These are phyloP conservation scores for Xylaria telfairii DNA, from an alignment of 495 filamentous ascomycete species.

Conservation along the genomic window DNA sequence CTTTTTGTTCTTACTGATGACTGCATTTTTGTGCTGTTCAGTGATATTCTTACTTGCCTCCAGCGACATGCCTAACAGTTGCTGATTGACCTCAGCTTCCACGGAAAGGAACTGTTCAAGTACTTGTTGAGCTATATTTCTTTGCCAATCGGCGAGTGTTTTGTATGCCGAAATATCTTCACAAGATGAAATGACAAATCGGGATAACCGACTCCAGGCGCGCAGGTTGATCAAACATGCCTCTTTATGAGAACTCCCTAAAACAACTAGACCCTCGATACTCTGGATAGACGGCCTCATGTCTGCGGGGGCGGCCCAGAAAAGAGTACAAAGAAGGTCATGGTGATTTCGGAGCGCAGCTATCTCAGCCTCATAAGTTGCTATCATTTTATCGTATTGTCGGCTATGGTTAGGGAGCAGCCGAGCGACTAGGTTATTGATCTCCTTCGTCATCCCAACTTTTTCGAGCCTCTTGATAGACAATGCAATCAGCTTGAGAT, in stretches of 20 bases:
- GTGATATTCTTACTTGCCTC: conserved; percentile 45
- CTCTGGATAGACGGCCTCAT: conserved; percentile 72
- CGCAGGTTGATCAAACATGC: conserved; percentile 83
- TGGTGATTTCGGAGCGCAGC: conserved; percentile 91
- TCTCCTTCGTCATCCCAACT: conserved; percentile 69
- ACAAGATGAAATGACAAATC: conserved; percentile 71
- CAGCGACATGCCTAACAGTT: conserved; percentile 48
- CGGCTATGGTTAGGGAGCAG: conserved; percentile 89
- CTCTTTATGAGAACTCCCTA: conserved; percentile 80
- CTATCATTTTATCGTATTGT: conserved; percentile 82
- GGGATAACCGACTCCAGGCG: conserved; percentile 79
- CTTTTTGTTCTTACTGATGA: conserved; percentile 52
- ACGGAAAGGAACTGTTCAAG: conserved; percentile 55
- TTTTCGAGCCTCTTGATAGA: conserved; percentile 67
- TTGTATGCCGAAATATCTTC: conserved; percentile 59
- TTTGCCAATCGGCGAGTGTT: conserved; percentile 74
- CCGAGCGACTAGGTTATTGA: conserved; percentile 77
- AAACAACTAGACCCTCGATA: conserved; percentile 79
- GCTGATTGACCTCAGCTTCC: conserved; percentile 55
- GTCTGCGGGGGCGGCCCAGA: conserved; percentile 78
- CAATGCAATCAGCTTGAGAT: conserved; percentile 81
- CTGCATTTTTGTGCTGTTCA: conserved; percentile 45
- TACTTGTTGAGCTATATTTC: conserved; percentile 56
- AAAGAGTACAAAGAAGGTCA: conserved; percentile 87
- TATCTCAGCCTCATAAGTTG: conserved; percentile 75